Conservation (phyloP, 495 filamentous ascomycete species). For the Amniculicola lignicola region DNA sequence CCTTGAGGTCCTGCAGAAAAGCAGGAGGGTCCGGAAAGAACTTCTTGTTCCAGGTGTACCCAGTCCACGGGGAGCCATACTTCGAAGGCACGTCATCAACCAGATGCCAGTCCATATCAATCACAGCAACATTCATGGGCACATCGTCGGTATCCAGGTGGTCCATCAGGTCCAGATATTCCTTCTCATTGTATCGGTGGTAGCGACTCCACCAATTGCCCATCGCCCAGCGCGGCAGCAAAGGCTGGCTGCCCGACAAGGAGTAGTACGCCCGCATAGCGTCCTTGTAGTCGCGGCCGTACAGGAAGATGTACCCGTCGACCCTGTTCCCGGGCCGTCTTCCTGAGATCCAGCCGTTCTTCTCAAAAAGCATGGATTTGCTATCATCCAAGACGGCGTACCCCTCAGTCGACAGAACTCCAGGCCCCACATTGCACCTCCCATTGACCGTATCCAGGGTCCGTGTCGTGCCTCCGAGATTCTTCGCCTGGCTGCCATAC, state of each 20-base stretch:
- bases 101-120: conserved; percentile 65
- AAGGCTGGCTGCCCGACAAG: conserved; percentile 54
- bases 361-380: conserved; percentile 56
- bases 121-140: conserved; percentile 54
- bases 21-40: conserved; percentile 52
- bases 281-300: conserved; percentile 52
- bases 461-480: conserved; percentile 44
- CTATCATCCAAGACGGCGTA: conserved; percentile 54
- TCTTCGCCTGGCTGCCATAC: conserved; percentile 46
- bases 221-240: conserved; percentile 55
- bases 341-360: conserved; percentile 50
- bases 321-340: conserved; percentile 38
- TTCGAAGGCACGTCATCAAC: conserved; percentile 42
- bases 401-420: conserved; percentile 49
- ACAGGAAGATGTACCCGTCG: conserved; percentile 59
- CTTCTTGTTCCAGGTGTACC: conserved; percentile 58
- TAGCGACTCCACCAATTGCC: conserved; percentile 66
- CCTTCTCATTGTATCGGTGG: conserved; percentile 49
- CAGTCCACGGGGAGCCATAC: conserved; percentile 51
- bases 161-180: conserved; percentile 54
- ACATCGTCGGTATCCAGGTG: conserved; percentile 47
- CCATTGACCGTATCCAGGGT: conserved; percentile 56
- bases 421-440: conserved; percentile 47
- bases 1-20: conserved; percentile 48
- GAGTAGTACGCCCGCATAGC: conserved; percentile 56